Evolutionary conservation across 371 early-diverging fungal genomes (phyloP), one percentile per base, ranked within the genome.

Genomic region (Lichtheimia ramosa): DNA sequence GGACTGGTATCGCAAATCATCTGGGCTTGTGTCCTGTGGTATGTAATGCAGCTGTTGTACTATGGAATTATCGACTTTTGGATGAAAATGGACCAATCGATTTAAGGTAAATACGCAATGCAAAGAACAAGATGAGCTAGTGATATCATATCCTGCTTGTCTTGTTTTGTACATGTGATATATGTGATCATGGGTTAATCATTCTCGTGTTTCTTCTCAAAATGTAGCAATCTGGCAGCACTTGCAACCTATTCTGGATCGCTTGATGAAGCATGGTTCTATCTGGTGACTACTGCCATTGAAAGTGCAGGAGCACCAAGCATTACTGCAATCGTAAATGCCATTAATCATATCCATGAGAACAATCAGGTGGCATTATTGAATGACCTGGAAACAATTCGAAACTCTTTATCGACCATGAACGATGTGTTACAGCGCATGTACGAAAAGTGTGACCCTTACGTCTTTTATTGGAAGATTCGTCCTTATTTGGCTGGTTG

Each of bases 241-340:
- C 70, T 93, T 61, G 81, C 89, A 43, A 96, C 95, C 5, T 93
- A 93, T 63, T 89, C 95, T 6, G 96, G 97, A 15, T 84, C 90
- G 15, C 74, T 89, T 50, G 98, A 97, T 76, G 98, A 98, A 81
- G 79, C 95, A 0, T 97, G 97, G 97, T 98, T 98, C 69, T 97
- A 95, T 73, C 82, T 97, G 25, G 87, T 96, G 42, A 90, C 95
- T 3, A 84, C 91, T 0, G 93, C 91, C 0, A 96, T 96, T 53
- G 99, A 98, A 63, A 87, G 91, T 20, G 82, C 80, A 13, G 95
- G 96, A 16, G 96, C 93, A 2, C 89, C 87, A 6, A 91, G 92
- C 10, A 63, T 96, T 42, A 64, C 73, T 51, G 80, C 85, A 40
- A 87, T 92, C 34, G 62, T 89, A 5, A 61, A 65, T 3, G 85